Conservation (phyloP, 2,329 filamentous ascomycete genomes). For the Diplodia sapinea region DNA sequence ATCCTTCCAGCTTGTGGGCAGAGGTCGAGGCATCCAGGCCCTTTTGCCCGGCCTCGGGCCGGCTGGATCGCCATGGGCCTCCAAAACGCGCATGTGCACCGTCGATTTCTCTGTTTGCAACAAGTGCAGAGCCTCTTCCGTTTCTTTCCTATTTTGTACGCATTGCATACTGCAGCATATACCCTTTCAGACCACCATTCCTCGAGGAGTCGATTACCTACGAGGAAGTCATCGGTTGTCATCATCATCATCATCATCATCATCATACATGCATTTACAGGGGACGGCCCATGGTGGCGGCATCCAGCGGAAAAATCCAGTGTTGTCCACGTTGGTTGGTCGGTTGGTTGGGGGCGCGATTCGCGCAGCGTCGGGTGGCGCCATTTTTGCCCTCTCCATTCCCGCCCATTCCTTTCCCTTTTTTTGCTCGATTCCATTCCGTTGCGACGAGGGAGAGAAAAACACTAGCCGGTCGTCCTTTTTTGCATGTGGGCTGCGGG, state of each 20-base stretch:
- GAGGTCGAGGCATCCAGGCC: neutral
- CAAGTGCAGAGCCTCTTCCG: neutral
- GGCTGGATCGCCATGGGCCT: neutral
- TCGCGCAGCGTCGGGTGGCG: conserved; percentile 19
- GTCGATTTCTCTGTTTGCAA: neutral
- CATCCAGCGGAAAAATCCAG: conserved; percentile 13
- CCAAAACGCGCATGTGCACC: neutral
- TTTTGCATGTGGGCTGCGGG: neutral
- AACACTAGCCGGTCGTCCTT: neutral
- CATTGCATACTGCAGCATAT: neutral
- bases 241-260: neutral
- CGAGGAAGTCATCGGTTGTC: neutral
- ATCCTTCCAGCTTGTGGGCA: neutral
- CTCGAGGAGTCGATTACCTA: neutral
- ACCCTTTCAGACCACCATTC: neutral
- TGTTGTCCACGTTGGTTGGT: neutral
- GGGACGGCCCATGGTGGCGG: conserved; percentile 1
- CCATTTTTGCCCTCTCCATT: conserved; percentile 3
- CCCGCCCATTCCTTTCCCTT: neutral
- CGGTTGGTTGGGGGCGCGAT: conserved; percentile 2
- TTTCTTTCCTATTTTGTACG: neutral
- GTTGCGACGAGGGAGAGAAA: neutral
- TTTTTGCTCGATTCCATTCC: neutral
- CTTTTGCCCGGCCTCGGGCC: neutral
- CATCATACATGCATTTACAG: conserved; percentile 3